These are phyloP conservation scores for Pittosporum tobira DNA, from an alignment of 129 eudicot species.

Conservation along the genomic window DNA sequence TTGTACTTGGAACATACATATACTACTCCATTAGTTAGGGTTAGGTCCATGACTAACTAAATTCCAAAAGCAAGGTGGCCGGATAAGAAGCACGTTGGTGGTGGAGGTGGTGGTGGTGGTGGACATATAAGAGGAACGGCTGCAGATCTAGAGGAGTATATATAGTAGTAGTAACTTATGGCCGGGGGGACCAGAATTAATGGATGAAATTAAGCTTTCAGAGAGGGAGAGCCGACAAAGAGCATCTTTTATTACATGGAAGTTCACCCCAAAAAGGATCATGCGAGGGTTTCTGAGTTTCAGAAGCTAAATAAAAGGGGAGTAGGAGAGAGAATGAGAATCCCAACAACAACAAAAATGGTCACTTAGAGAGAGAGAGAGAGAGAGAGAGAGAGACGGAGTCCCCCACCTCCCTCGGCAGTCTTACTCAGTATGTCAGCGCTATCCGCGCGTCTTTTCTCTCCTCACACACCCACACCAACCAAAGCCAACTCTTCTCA, in stretches of 20 bases:
- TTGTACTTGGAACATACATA: no score
- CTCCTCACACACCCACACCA: background rate
- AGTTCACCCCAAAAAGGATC: constrained; percentile 15
- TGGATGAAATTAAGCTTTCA: no score
- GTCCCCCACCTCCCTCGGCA: no score
- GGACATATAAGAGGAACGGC: no score
- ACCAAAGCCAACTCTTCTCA: background rate
- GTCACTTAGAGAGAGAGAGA: constrained; percentile 2
- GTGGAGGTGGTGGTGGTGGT: background rate
- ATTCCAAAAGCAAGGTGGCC: no score
- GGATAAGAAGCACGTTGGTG: no score
- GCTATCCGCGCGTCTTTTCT: background rate
- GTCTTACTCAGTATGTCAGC: constrained; percentile 1
- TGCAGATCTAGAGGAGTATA: background rate
- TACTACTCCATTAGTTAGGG: no score
- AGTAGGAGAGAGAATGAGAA: constrained; percentile 12
- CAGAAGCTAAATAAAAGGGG: constrained; percentile 6
- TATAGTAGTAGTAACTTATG: no score
- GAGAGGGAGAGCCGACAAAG: constrained; percentile 32
- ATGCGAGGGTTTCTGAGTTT: constrained; percentile 13
- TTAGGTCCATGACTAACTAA: no score
- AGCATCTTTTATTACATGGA: constrained; percentile 32
- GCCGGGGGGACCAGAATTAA: constrained; percentile 11
- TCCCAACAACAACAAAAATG: constrained; percentile 26
- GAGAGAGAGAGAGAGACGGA: constrained; percentile 1